Evolutionary conservation across 345 rosid genomes (phyloP).

Genomic region (Leavenworthia alabamica): DNA sequence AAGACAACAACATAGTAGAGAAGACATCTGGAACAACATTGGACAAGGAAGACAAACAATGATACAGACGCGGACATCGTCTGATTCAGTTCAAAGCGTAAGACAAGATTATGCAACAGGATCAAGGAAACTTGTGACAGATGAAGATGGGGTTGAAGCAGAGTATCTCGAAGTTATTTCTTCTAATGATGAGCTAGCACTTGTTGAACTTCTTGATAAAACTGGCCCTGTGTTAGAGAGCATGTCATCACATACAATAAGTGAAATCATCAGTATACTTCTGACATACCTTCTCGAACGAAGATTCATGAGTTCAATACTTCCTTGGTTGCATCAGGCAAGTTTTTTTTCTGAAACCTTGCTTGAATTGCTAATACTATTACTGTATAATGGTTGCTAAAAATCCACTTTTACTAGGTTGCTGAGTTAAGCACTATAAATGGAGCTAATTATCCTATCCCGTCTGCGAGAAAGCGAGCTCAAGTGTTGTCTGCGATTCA

Average conservation of each 20-base stretch:
- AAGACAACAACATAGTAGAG: slow-evolving; percentile 34
- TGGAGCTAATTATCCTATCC: slow-evolving; percentile 60
- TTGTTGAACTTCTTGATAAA: slow-evolving; percentile 74
- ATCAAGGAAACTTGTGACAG: slow-evolving; percentile 50
- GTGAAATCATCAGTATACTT: slow-evolving; percentile 59
- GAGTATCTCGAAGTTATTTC: slow-evolving; percentile 72
- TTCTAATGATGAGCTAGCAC: slow-evolving; percentile 55
- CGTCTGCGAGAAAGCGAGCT: slow-evolving; percentile 52
- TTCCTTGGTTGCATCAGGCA: slow-evolving; percentile 95
- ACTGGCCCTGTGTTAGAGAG: slow-evolving; percentile 81
- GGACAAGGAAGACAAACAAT: slow-evolving; percentile 36
- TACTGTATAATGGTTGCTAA: not conserved
- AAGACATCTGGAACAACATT: slow-evolving; percentile 41
- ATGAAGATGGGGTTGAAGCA: slow-evolving; percentile 69
- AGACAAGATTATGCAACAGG: slow-evolving; percentile 33
- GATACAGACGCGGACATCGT: slow-evolving; percentile 32
- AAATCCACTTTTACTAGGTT: slow-evolving; percentile 37
- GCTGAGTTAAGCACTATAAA: slow-evolving; percentile 62
- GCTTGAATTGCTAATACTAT: not conserved
- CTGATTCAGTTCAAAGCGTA: slow-evolving; percentile 29
- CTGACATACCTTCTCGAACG: slow-evolving; percentile 58
- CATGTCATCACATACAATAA: slow-evolving; percentile 53
- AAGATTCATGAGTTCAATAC: slow-evolving; percentile 51
- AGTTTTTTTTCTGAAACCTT: slow-evolving; percentile 29
- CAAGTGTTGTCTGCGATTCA: slow-evolving; percentile 66